These are phyloP conservation scores for Ophiocordyceps sinensis DNA, from an alignment of 2,329 filamentous ascomycete genomes.

Conservation along the genomic window DNA sequence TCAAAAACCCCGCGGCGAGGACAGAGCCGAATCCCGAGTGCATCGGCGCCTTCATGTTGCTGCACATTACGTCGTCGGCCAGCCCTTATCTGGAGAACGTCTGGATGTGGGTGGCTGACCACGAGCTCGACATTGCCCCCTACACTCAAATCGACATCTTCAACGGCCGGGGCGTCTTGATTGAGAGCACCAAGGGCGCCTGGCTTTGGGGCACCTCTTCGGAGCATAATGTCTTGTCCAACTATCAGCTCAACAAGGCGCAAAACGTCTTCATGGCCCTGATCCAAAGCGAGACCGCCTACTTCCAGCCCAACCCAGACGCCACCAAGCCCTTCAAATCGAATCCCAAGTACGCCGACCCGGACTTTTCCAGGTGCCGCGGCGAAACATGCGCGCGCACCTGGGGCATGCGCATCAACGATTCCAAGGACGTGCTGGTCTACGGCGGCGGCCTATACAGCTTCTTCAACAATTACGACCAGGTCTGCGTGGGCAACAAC, in stretches of 20 bases:
- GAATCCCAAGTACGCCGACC: slow-evolving; percentile 46
- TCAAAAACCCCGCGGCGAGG: slow-evolving; percentile 57
- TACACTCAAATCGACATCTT: slow-evolving; percentile 74
- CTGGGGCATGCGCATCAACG: slow-evolving; percentile 59
- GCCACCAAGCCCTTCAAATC: slow-evolving; percentile 46
- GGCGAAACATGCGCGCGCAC: slow-evolving; percentile 50
- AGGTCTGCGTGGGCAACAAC: slow-evolving; percentile 51
- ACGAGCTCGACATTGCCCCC: slow-evolving; percentile 65
- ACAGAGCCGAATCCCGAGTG: slow-evolving; percentile 46
- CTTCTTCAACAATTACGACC: slow-evolving; percentile 72
- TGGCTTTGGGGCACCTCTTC: slow-evolving; percentile 69
- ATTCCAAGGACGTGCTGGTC: slow-evolving; percentile 52
- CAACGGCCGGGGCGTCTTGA: slow-evolving; percentile 70
- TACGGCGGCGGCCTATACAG: slow-evolving; percentile 66
- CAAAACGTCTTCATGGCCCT: slow-evolving; percentile 67
- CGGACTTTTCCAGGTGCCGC: slow-evolving; percentile 50
- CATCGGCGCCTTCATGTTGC: slow-evolving; percentile 56
- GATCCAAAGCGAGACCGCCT: slow-evolving; percentile 83
- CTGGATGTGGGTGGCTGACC: slow-evolving; percentile 85
- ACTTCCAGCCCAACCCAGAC: slow-evolving; percentile 73
- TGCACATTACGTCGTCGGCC: slow-evolving; percentile 47
- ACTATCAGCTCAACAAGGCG: slow-evolving; percentile 73
- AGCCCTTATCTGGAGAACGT: slow-evolving; percentile 76
- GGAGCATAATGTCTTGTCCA: slow-evolving; percentile 55
- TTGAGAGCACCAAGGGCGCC: slow-evolving; percentile 60